A percentile compares a stretch with the other conserved stretches of the same genome.
Evolutionary conservation across 441 rosid species (phyloP).

Genomic region (Capsella rubella): DNA sequence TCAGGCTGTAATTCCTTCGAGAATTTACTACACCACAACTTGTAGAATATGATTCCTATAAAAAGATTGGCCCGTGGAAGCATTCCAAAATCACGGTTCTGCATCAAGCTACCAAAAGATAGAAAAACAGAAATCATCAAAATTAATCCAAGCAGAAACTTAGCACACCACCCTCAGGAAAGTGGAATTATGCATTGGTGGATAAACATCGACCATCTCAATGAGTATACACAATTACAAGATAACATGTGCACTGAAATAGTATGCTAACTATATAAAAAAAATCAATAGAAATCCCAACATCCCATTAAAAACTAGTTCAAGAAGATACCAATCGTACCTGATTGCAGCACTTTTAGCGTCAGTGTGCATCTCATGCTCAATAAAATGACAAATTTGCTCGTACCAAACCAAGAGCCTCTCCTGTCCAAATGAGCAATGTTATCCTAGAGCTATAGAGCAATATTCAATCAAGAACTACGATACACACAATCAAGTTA

Average conservation of each 20-base stretch:
- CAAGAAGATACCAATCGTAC: slow-evolving; percentile 48
- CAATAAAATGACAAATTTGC: slow-evolving; percentile 62
- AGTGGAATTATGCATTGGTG: neutral
- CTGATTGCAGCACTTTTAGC: slow-evolving; percentile 61
- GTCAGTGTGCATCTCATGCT: slow-evolving; percentile 54
- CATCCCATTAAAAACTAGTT: neutral
- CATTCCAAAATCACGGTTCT: slow-evolving; percentile 55
- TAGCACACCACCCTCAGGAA: neutral
- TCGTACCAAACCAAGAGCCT: slow-evolving; percentile 67
- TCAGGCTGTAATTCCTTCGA: slow-evolving; percentile 53
- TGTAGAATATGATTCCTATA: slow-evolving; percentile 68
- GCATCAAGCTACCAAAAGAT: slow-evolving; percentile 60
- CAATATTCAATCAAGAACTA: slow-evolving; percentile 1
- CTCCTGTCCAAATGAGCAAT: slow-evolving; percentile 52
- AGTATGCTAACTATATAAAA: neutral
- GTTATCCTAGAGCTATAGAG: slow-evolving; percentile 18
- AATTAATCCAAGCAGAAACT: slow-evolving; percentile 13
- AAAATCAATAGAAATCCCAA: slow-evolving; percentile 1
- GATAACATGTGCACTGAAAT: neutral
- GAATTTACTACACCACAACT: slow-evolving; percentile 66
- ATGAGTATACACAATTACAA: neutral
- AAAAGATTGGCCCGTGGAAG: slow-evolving; percentile 61
- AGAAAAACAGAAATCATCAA: slow-evolving; percentile 17
- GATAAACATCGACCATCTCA: neutral
- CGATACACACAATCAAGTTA: neutral